Evolutionary conservation across 331 rosid species (phyloP), one percentile per base, ranked within the genome.

Genomic region (Cydonia oblonga): DNA sequence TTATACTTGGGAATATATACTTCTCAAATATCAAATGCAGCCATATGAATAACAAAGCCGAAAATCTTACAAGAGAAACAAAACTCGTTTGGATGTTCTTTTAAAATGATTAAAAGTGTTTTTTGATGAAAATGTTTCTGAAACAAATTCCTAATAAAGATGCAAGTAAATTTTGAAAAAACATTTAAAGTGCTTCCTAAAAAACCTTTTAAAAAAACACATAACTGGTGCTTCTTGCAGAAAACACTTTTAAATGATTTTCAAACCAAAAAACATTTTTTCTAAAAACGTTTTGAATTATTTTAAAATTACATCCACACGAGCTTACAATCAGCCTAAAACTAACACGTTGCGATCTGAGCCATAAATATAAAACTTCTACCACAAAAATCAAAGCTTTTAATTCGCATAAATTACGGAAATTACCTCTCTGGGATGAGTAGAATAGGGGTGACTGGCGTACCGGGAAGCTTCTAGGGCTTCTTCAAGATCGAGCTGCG

Each of bases 401-500:
- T 30, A 54, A 53, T 52, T 69, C 64, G 29, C 22, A n/a, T 30
- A 32, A 25, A 70, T 49, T 2, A 70, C 25, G 40, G 23, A 38
- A 18, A 35, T 57, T 72, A 91, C 98, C 96, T 93, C 97, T 79
- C 89, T 84, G 64, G 98, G 96, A 75, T 86, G 96, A 78, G 93
- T 83, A 13, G 96, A 83, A 72, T 93, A 93, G 0, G 98, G 97
- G 80, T 93, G 96, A 57, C 92, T 93, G 2, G 89, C 83, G 68
- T 93, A 89, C 86, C 98, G 80, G 33, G 96, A 91, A 42, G 97
- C 96, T 72, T 93, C 98, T 1, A 93, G 92, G 69, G 97, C 74
- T 82, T 91, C 98, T 87, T 93, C 96, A 32, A 93, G 96, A 82
- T 93, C 97, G 64, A 88, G 91, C 81, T 93, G 97, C 58, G 97